Base-by-base conservation (phyloP, 1,139 yeast genomes). In the Kodamaea sp. region DNA sequence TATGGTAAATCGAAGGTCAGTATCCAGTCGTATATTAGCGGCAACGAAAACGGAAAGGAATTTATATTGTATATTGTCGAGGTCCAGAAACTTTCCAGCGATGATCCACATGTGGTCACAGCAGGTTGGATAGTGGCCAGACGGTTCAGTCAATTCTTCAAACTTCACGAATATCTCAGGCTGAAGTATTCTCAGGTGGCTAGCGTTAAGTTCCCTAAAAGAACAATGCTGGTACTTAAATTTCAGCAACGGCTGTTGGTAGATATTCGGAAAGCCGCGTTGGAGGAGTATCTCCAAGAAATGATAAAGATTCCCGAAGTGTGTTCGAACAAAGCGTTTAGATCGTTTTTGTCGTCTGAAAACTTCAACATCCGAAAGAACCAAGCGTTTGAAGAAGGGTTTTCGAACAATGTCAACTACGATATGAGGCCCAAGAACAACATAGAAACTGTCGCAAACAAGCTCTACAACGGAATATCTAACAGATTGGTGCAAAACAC, bases 121-220 rank as follows among this genome's bases (percentile, higher is more conserved):
- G 88, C 92, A 0, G 88, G 90, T 0, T 90, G 97, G 97, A 80
- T 87, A 32, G 87, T 89, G 21, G 94, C 96, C 0, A 66, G 97
- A 47, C 66, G 97, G 37, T 90, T 80, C 52, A 85, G 87, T 48
- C 97, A 90, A 50, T 90, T 90, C 55, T 80, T 73, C 57, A 77
- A 74, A 42, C 65, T 90, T 21, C 81, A 89, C 50, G 80, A 77
- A 44, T 81, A 84, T 45, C 61, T 90, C 42, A 76, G 73, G 37
- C 57, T 59, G 3, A 66, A 63, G 31, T 83, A 82, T 47, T 71
- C 80, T 0, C 63, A 61, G 30, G 80, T 84, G 6, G 57, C 63
- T 3, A 60, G 55, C 3, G 53, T 83, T 15, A 73, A 70, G 21
- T 78, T 88, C 42, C 92, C 92, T 2, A 78, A 78, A 42, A 73